phyloP scores from a whole-genome alignment of 192 early-diverging fungal species.

The Coemansia sp. region DNA sequence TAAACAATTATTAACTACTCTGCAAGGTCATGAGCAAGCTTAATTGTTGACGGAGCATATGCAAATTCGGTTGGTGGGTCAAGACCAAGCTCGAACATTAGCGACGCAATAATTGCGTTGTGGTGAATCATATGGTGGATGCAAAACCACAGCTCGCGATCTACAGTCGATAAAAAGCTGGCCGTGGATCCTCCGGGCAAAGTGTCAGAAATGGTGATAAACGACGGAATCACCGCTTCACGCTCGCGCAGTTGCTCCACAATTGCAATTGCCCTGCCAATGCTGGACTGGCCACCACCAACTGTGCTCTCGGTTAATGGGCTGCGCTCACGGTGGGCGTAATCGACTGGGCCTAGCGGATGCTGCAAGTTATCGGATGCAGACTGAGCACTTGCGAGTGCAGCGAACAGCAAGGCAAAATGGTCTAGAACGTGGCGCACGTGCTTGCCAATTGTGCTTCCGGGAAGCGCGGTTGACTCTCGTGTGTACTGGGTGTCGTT shows the following conservation, averaged over 20 bases:
- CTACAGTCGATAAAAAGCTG: constrained; percentile 34
- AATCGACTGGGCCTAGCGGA: constrained; percentile 19
- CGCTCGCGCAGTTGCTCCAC: background rate
- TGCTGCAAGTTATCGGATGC: background rate
- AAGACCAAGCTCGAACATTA: constrained; percentile 41
- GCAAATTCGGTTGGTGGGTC: constrained; percentile 36
- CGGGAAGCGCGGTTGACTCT: constrained; percentile 38
- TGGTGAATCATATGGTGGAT: constrained; percentile 57
- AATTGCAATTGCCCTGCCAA: background rate
- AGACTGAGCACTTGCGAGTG: constrained; percentile 1
- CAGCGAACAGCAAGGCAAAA: constrained; percentile 34
- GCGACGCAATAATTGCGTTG: constrained; percentile 48
- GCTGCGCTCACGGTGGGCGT: constrained; percentile 30
- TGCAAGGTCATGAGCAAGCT: constrained; percentile 13
- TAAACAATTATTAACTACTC: background rate
- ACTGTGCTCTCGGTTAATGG: constrained; percentile 20
- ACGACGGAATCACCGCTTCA: background rate
- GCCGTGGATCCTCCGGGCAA: constrained; percentile 18
- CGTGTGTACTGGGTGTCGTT: constrained; percentile 25
- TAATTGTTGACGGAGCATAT: constrained; percentile 52
- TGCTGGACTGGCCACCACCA: constrained; percentile 10
- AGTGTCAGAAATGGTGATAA: constrained; percentile 16
- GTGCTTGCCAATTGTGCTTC: constrained; percentile 60
- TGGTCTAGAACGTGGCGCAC: constrained; percentile 58
- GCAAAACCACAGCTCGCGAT: constrained; percentile 57